A percentile compares a stretch with the other conserved stretches of the same genome.
Conservation (phyloP, 225 moss, liverwort and hornwort species). For the Marchantia paleacea region DNA sequence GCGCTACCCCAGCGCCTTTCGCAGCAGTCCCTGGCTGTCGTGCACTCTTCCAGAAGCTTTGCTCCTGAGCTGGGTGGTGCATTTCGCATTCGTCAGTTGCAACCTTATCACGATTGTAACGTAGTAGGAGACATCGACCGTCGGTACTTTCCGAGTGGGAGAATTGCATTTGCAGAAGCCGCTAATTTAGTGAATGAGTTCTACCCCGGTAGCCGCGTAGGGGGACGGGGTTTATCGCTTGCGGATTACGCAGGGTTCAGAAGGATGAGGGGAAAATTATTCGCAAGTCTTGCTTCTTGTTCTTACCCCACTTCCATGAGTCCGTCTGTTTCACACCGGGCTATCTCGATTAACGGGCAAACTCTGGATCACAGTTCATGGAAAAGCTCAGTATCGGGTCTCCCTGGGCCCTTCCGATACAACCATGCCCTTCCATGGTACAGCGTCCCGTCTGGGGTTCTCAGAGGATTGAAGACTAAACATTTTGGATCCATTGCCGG, state of each 20-base stretch:
- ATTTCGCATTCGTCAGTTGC: neutral
- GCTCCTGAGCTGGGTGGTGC: slow-evolving; percentile 13
- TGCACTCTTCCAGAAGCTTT: slow-evolving; percentile 4
- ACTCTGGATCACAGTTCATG: slow-evolving; percentile 2
- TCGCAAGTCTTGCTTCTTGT: slow-evolving; percentile 9
- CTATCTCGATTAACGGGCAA: neutral
- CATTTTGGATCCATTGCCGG: neutral
- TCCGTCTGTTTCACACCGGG: neutral
- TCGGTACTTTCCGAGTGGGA: neutral
- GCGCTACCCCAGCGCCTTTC: slow-evolving; percentile 20
- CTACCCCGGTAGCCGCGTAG: neutral
- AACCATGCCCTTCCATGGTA: slow-evolving; percentile 9
- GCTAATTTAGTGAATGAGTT: slow-evolving; percentile 1
- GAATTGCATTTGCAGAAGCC: neutral
- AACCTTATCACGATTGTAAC: neutral
- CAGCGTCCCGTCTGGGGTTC: slow-evolving; percentile 13
- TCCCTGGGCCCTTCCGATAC: neutral
- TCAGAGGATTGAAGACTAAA: slow-evolving; percentile 7
- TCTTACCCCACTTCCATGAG: slow-evolving; percentile 10
- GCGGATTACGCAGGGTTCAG: neutral
- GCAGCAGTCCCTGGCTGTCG: slow-evolving; percentile 14
- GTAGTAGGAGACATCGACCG: neutral
- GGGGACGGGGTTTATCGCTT: neutral
- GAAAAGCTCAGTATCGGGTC: slow-evolving; percentile 12
- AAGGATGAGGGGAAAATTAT: slow-evolving; percentile 20